These are phyloP conservation scores for Microsporum audouinii DNA, from an alignment of 2,329 filamentous ascomycete genomes.

Conservation along the genomic window DNA sequence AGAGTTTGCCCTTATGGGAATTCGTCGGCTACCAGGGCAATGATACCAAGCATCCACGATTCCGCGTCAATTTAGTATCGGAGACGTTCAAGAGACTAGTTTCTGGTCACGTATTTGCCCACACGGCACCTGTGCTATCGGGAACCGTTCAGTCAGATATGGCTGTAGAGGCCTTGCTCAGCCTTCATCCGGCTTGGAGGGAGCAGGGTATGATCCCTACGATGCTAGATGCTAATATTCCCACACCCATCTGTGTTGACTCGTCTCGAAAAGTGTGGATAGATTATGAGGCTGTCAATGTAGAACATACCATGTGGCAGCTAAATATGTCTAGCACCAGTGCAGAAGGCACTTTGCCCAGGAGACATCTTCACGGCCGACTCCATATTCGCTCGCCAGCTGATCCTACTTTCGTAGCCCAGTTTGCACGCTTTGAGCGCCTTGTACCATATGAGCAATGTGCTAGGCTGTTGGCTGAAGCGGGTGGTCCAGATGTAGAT, in stretches of 20 bases:
- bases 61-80: not conserved
- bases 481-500: not conserved
- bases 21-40: conserved; percentile 1
- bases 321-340: not conserved
- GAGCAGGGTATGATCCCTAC: not conserved
- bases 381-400: not conserved
- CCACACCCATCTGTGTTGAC: not conserved
- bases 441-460: conserved; percentile 1
- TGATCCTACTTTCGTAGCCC: not conserved
- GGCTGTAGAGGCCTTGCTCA: conserved; percentile 2
- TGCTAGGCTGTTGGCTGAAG: not conserved
- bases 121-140: not conserved
- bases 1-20: not conserved
- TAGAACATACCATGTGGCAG: not conserved
- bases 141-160: conserved; percentile 2
- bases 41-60: not conserved
- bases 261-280: not conserved
- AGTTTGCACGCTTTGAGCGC: conserved; percentile 4
- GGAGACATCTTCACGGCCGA: not conserved
- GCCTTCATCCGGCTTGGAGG: not conserved
- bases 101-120: not conserved
- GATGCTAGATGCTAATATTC: not conserved
- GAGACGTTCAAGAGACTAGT: not conserved
- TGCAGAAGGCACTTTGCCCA: not conserved
- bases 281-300: not conserved